phyloP scores from a whole-genome alignment of 306 rosid species.

The Crataegus laevigata region DNA sequence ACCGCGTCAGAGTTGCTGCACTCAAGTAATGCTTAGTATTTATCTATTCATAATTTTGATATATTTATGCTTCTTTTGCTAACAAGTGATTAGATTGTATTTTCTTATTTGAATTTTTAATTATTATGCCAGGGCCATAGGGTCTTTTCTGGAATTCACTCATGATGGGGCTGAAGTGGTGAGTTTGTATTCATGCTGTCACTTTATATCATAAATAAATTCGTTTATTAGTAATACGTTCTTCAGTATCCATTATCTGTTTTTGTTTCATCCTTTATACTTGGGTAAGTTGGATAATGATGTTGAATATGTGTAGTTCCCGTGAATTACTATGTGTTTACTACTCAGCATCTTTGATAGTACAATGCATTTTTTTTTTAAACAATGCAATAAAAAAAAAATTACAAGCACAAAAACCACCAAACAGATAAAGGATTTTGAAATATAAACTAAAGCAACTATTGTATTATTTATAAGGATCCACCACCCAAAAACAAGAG shows the following conservation, averaged over 20 bases:
- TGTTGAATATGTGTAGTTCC: not conserved
- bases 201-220: not conserved
- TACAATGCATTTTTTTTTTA: not conserved
- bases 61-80: not conserved
- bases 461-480: not conserved
- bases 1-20: slow-evolving; percentile 91
- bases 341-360: not conserved
- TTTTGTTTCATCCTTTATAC: not conserved
- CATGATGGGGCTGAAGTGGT: slow-evolving; percentile 93
- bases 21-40: slow-evolving; percentile 51
- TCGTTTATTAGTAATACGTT: not conserved
- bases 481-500: not conserved
- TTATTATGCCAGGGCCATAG: slow-evolving; percentile 73
- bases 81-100: not conserved
- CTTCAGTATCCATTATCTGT: slow-evolving; percentile 1
- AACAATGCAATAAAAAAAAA: not conserved
- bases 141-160: slow-evolving; percentile 91
- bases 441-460: not conserved
- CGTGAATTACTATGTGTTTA: not conserved
- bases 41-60: not conserved
- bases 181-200: slow-evolving; percentile 21
- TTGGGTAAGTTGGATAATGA: not conserved
- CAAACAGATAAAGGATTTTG: not conserved
- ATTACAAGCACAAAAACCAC: not conserved
- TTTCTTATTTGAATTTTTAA: slow-evolving; percentile 16